Evolutionary conservation across 129 eudicot species (phyloP).

Genomic region (carrot (Daucus carota)): DH1_v3.0 NC_030385.2:36045501-36046000

Average conservation of each 20-base stretch:
- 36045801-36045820: slow-evolving; percentile 43
- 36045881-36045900: slow-evolving; percentile 31
- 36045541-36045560: not conserved
- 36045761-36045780: not conserved
- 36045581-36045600: not conserved
- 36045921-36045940: slow-evolving; percentile 46
- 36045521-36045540: not conserved
- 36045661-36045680: not conserved
- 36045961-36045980: slow-evolving; percentile 69
- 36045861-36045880: slow-evolving; percentile 39
- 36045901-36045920: slow-evolving; percentile 52
- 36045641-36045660: not conserved
- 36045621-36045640: no score
- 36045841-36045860: slow-evolving; percentile 51
- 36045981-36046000: slow-evolving; percentile 49
- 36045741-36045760: slow-evolving; percentile 13
- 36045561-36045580: not conserved
- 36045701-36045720: not conserved
- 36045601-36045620: not conserved
- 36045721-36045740: slow-evolving; percentile 27
- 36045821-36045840: slow-evolving; percentile 79
- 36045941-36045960: slow-evolving; percentile 40
- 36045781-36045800: slow-evolving; percentile 14
- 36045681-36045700: not conserved
- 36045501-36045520: not conserved